Percentiles rank a stretch among this genome's conserved stretches.
phyloP scores from a whole-genome alignment of 2,329 filamentous ascomycete genomes.

The Xylariales sp. region DNA sequence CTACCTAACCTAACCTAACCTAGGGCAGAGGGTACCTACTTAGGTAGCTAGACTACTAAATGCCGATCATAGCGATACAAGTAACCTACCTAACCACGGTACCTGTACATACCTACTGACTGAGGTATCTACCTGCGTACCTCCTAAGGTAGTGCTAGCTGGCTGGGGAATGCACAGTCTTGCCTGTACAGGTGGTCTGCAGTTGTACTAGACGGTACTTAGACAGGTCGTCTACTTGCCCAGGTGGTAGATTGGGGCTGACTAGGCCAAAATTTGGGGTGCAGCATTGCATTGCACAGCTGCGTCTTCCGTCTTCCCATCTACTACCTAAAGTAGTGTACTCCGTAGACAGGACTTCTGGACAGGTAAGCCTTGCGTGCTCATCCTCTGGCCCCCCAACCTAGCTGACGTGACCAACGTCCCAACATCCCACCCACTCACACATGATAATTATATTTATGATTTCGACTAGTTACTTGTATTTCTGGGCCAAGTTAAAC shows the following conservation, averaged over 20 bases:
- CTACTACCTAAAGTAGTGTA: too few relatives aligned
- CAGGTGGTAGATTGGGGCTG: background rate
- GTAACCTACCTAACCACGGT: too few relatives aligned
- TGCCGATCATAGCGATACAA: slow-evolving; percentile 10
- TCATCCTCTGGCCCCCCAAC: background rate
- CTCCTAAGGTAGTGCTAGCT: too few relatives aligned
- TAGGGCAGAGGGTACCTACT: too few relatives aligned
- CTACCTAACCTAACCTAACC: too few relatives aligned
- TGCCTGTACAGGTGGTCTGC: background rate
- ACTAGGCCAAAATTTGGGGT: slow-evolving; percentile 6
- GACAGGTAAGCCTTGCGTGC: background rate
- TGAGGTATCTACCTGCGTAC: too few relatives aligned
- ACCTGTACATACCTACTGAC: too few relatives aligned
- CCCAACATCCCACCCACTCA: slow-evolving; percentile 1
- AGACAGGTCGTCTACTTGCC: background rate
- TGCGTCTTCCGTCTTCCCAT: background rate
- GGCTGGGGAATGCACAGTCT: slow-evolving; percentile 2
- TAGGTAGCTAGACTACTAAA: background rate
- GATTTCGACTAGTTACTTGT: background rate
- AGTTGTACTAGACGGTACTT: too few relatives aligned
- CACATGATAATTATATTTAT: background rate
- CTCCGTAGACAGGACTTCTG: background rate
- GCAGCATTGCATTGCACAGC: slow-evolving; percentile 17
- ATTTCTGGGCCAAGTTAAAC: background rate
- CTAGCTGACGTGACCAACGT: slow-evolving; percentile 11